These are phyloP conservation scores for Hordeum vulgare DNA, from an alignment of 176 grass and related monocot species.

Conservation along the genomic window MorexV3_pseudomolecules_assembly NC_058521.1:115005740-115006239, in stretches of 20 bases:
- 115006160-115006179: not conserved
- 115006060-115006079: slow-evolving; percentile 67
- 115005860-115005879: not conserved
- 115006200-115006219: not conserved
- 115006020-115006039: slow-evolving; percentile 79
- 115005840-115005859: slow-evolving; percentile 31
- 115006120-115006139: slow-evolving; percentile 68
- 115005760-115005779: slow-evolving; percentile 67
- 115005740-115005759: slow-evolving; percentile 48
- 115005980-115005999: not conserved
- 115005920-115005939: slow-evolving; percentile 39
- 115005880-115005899: not conserved
- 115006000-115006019: slow-evolving; percentile 39
- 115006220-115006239: not conserved
- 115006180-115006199: not conserved
- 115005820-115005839: slow-evolving; percentile 38
- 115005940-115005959: slow-evolving; percentile 56
- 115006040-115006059: slow-evolving; percentile 63
- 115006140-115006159: slow-evolving; percentile 43
- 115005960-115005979: slow-evolving; percentile 40
- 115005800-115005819: slow-evolving; percentile 61
- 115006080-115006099: slow-evolving; percentile 68
- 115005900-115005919: not conserved
- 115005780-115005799: slow-evolving; percentile 60
- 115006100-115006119: slow-evolving; percentile 61